Base-by-base conservation (phyloP, 495 filamentous ascomycete genomes). In the Penicillium malachiteum region DNA sequence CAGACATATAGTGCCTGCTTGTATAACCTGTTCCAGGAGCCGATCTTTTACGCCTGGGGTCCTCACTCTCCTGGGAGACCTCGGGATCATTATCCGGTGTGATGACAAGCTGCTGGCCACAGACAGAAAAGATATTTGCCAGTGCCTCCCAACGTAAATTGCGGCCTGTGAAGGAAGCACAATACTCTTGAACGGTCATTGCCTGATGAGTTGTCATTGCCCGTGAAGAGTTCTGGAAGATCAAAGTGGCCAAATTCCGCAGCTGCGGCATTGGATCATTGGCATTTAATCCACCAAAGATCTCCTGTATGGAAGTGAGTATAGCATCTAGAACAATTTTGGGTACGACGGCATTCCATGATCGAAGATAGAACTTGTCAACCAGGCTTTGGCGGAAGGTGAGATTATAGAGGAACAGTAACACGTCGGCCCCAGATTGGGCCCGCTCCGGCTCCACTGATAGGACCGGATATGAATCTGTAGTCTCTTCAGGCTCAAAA, bases 121-220 rank as follows among this genome's bases (percentile, higher is more conserved):
- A 78, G 38, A 76, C 66, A 7, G 74, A 62, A n/a, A 83, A 76
- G 0, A 87, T 65, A 34, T 80, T 64, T 0, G 78, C 84, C 3
- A 85, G 59, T 3, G 80, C 65, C 64, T 87, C 84, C 84, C 84
- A 88, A 9, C 84, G 79, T 26, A 83, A 64, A 42, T 78, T 76
- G 11, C 63, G 59, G 0, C 81, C 84, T 0, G 77, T 80, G 34
- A 81, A 83, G 3, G 62, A 72, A 12, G 41, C 67, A 50, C 58
- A 72, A 56, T 65, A 79, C 43, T 71, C 75, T 32, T 64, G 50
- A 3, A 68, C 54, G 0, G 68, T 71, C 70, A 74, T 74, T 0
- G 60, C 51, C n/a, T 51, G 50, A 35, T 71, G 60, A 0, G 60
- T 58, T 3, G 44, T 49, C 54, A 77, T 59, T 8, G 66, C 61